These are phyloP conservation scores for Aureobasidium zeae DNA, from an alignment of 2,329 filamentous ascomycete genomes.

Conservation along the genomic window DNA sequence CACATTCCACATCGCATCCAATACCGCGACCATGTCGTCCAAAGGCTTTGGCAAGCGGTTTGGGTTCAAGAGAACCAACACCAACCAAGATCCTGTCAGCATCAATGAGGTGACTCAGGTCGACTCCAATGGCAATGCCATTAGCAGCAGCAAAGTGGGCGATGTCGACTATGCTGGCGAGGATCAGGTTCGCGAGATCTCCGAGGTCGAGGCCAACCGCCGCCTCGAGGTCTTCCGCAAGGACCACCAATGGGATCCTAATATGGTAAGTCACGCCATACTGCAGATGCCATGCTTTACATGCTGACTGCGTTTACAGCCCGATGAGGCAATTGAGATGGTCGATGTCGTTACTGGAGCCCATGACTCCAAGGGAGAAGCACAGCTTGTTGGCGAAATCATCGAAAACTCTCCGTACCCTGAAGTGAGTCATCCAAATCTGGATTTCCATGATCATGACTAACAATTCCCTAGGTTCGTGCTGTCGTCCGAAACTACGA, in stretches of 20 bases:
- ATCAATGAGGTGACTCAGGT: constrained; percentile 15
- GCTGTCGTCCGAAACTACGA: constrained; percentile 57
- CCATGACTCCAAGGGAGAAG: constrained; percentile 47
- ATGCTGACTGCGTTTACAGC: too few relatives aligned
- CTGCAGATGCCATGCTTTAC: too few relatives aligned
- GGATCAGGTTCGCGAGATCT: constrained; percentile 18
- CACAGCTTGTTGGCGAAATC: constrained; percentile 50
- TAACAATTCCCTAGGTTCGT: constrained; percentile 29
- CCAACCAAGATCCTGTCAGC: constrained; percentile 16
- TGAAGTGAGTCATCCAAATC: constrained; percentile 40
- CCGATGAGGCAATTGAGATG: constrained; percentile 52
- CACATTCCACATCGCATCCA: not conserved
- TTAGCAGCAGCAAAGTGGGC: constrained; percentile 17
- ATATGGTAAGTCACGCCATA: constrained; percentile 39
- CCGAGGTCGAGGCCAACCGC: constrained; percentile 23
- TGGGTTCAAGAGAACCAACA: constrained; percentile 22
- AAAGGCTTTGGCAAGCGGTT: constrained; percentile 19
- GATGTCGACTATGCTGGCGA: constrained; percentile 17
- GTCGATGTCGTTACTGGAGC: constrained; percentile 49
- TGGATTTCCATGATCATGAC: not conserved
- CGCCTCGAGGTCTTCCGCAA: constrained; percentile 48
- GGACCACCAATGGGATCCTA: constrained; percentile 55
- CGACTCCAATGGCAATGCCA: constrained; percentile 10
- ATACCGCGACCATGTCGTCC: constrained; percentile 14
- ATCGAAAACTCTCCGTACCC: constrained; percentile 60